phyloP scores from a whole-genome alignment of 192 early-diverging fungal species.

The Piromyces finnis region DNA sequence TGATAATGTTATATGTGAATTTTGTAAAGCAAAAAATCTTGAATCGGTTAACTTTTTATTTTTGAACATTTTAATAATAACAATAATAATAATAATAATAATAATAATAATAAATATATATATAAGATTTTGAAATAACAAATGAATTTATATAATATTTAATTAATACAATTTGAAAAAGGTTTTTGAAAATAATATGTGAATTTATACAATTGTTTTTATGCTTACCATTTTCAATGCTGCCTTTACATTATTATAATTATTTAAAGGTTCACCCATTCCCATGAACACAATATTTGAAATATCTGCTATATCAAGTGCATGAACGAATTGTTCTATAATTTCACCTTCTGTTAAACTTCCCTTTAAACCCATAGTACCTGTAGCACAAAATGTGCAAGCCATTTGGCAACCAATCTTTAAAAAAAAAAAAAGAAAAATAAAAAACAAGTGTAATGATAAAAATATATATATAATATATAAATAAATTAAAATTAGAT shows the following conservation, averaged over 20 bases:
- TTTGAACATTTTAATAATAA: not conserved
- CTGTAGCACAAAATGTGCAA: slow-evolving; percentile 58
- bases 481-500: not conserved
- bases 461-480: not conserved
- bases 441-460: too few relatives aligned
- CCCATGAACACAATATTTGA: slow-evolving; percentile 88
- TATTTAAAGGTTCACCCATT: slow-evolving; percentile 77
- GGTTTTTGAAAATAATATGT: too few relatives aligned
- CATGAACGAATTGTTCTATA: slow-evolving; percentile 18
- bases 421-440: too few relatives aligned
- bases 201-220: too few relatives aligned
- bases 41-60: not conserved
- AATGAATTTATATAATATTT: too few relatives aligned
- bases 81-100: not conserved
- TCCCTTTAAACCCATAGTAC: not conserved
- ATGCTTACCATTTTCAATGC: slow-evolving; percentile 25
- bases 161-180: too few relatives aligned
- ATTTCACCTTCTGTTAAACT: not conserved
- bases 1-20: slow-evolving; percentile 55
- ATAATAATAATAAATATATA: slow-evolving; percentile 16
- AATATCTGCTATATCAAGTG: not conserved
- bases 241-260: slow-evolving; percentile 38
- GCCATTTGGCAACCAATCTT: slow-evolving; percentile 75
- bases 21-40: not conserved
- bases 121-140: too few relatives aligned